Base-by-base conservation (phyloP, 441 rosid genomes). In the Viola pubescens region DNA sequence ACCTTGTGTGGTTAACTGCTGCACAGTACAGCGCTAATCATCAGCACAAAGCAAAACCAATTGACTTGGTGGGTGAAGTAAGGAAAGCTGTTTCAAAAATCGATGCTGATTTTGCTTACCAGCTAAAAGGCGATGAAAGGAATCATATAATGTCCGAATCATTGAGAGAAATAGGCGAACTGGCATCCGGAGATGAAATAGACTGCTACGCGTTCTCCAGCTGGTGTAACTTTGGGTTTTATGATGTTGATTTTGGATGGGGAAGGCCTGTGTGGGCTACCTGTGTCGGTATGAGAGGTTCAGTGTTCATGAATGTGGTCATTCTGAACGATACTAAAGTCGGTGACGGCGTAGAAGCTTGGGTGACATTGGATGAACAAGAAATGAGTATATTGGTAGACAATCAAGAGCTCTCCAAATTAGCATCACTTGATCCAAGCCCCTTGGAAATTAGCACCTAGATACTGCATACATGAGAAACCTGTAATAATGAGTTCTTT, bases 241-340 rank as follows among this genome's bases (percentile, higher is more conserved):
- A 75, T 19, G 70, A 58, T 7, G 58, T 56, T 41, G 77, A 78
- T 63, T 78, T 75, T 64, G 74, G 79, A 52, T 78, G 73, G 75
- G 79, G 72, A 26, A 70, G 48, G 12, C 79, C 75, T 13, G 55
- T 59, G 4, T 75, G 79, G 82, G 74, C 70, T n/a, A 65, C 68
- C 46, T 56, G 79, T 47, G 13, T 63, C 26, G 77, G 70, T 11
- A 11, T 52, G 48, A 58, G 43, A 14, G 59, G 67, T 19, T 12
- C 73, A 3, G 50, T 47, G 6, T 56, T 69, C 34, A 1, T 74
- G 61, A 85, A 82, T 67, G 61, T 84, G 4, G 42, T 74, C 4
- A 59, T 73, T 37, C 63, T 75, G 63, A 56, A 6, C 3, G 79
- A 68, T 46, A 68, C 70, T 47, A 67, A 37, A 40, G 41, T 13